phyloP scores from a whole-genome alignment of 768 basidiomycete genomes.

The Porphyrellus cyaneotinctus region DNA sequence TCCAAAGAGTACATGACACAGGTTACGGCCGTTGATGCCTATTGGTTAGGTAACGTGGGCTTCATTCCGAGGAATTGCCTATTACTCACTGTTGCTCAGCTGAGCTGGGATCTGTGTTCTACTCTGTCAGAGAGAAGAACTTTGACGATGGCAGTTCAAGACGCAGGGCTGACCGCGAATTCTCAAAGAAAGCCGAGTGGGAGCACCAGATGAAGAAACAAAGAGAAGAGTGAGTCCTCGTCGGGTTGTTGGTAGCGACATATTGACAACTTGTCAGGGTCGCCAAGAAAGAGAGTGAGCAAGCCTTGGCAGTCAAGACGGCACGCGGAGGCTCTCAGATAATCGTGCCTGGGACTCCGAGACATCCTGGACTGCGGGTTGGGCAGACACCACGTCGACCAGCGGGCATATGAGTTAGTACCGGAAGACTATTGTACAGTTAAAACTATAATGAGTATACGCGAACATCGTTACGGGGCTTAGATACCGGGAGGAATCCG shows the following conservation, averaged over 20 bases:
- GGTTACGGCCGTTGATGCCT: conserved; percentile 96
- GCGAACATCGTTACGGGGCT: background rate
- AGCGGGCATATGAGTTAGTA: conserved; percentile 53
- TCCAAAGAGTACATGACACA: conserved; percentile 99
- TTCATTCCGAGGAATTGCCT: background rate
- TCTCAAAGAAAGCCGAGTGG: conserved; percentile 85
- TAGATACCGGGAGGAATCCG: conserved; percentile 5
- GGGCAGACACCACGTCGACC: conserved; percentile 73
- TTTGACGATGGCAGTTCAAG: conserved; percentile 85
- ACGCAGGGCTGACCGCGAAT: conserved; percentile 80
- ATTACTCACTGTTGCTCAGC: conserved; percentile 43
- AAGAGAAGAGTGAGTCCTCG: conserved; percentile 54
- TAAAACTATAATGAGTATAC: background rate
- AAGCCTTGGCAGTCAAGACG: conserved; percentile 52
- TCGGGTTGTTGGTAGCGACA: background rate
- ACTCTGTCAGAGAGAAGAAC: conserved; percentile 96
- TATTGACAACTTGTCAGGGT: conserved; percentile 36
- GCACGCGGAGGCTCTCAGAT: conserved; percentile 58
- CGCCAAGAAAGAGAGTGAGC: conserved; percentile 60
- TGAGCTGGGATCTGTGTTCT: conserved; percentile 94
- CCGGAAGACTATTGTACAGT: conserved; percentile 1
- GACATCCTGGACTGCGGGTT: conserved; percentile 63
- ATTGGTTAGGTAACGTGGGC: conserved; percentile 79
- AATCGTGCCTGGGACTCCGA: conserved; percentile 77
- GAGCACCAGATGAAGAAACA: conserved; percentile 88